Evolutionary conservation across 495 filamentous ascomycete genomes (phyloP).

Genomic region (Podospora bellae-mahoneyi): DNA sequence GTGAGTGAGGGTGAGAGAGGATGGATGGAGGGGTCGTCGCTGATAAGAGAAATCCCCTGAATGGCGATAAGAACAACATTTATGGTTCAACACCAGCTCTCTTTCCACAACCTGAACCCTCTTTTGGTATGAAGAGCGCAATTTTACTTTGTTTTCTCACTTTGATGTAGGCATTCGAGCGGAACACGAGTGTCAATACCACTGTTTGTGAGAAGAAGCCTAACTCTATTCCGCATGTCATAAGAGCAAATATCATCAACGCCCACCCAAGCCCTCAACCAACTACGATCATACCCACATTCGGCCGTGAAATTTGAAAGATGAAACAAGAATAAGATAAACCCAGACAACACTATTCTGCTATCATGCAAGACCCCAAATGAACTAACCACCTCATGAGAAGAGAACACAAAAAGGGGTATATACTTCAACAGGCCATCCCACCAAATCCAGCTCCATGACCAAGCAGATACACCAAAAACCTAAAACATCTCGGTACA

Average conservation of each 20-base stretch:
- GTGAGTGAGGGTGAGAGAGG: not conserved
- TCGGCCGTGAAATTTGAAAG: not conserved
- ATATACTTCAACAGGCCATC: not conserved
- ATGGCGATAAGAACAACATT: not conserved
- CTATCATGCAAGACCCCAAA: not conserved
- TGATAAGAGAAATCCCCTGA: not conserved
- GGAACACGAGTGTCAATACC: not conserved
- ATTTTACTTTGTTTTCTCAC: no score
- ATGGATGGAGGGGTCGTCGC: not conserved
- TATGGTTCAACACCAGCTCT: no score
- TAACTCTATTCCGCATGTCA: not conserved
- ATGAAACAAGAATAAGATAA: not conserved
- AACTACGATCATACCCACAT: not conserved
- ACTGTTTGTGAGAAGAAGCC: not conserved
- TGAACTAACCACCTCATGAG: not conserved
- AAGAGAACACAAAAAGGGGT: not conserved
- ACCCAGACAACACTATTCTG: not conserved
- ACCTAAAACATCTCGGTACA: conserved; percentile 3
- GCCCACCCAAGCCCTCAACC: not conserved
- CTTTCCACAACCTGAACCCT: not conserved
- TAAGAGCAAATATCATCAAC: not conserved
- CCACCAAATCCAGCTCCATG: not conserved
- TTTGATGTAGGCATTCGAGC: no score
- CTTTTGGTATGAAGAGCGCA: not conserved
- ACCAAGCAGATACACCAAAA: not conserved